Base-by-base conservation (phyloP, 2,329 filamentous ascomycete genomes). In the Cytospora leucostoma region DNA sequence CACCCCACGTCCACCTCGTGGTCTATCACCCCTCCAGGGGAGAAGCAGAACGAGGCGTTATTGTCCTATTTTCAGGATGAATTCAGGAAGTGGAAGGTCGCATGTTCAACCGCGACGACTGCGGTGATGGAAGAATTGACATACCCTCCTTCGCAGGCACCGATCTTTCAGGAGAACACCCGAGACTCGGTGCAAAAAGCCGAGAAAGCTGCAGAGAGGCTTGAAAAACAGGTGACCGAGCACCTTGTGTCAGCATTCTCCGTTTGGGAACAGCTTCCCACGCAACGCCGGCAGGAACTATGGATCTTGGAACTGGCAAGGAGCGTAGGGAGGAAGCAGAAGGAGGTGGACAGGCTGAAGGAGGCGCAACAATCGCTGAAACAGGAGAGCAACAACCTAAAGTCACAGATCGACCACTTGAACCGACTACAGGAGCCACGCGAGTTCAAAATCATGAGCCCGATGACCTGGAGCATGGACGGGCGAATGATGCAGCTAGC, bases 1-100 rank as follows among this genome's bases (percentile, higher is more conserved):
- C 89, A 96, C 70, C 82, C 92, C 1, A 92, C 89, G 0, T 81
- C 86, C 21, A 86, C 88, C 3, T 95, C 92, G 0, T 97, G 94
- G 87, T 92, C 92, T 0, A 84, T 96, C 37, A 80, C 86, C 27
- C 88, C 91, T 1, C 93, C 93, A 0, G 88, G 86, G 1, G 81
- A 87, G 66, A 85, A 88, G 67, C 91, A 97, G 74, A 87, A 87
- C 57, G 87, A 90, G 17, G 89, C 91, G 1, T 79, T 97, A 17
- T 82, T 85, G 50, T 77, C 82, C 59, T 88, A 85, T 62, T 89
- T 95, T 61, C 79, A 82, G 15, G 84, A 88, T 37, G 84, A 90
- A 63, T 90, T 94, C 66, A 79, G 81, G 49, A 81, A 82, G 66
- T 92, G 88, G 86, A 88, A 84, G 67, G 74, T 84, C 6, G 76